phyloP scores from a whole-genome alignment of 306 rosid species.

The Gastrolobium villosum region DNA sequence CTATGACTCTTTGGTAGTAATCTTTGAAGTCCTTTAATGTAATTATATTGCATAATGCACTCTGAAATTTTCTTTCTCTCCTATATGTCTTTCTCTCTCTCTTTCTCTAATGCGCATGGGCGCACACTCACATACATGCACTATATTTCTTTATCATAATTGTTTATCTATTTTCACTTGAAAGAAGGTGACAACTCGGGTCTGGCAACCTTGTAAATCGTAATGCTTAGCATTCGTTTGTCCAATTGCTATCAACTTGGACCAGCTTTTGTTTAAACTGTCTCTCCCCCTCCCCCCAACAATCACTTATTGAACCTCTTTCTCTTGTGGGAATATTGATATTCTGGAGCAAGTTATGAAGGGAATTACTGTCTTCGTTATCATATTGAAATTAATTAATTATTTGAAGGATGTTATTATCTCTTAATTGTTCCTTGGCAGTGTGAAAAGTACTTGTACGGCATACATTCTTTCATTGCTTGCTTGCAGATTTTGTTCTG shows the following conservation, averaged over 20 bases:
- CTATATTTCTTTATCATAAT: background rate
- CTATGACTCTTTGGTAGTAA: slow-evolving; percentile 6
- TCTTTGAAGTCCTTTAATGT: slow-evolving; percentile 34
- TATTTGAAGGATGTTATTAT: slow-evolving; percentile 28
- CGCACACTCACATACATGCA: background rate
- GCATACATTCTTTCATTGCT: slow-evolving; percentile 27
- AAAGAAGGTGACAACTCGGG: background rate
- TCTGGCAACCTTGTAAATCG: background rate
- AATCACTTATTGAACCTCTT: slow-evolving; percentile 12
- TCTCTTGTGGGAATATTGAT: slow-evolving; percentile 24
- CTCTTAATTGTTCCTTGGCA: slow-evolving; percentile 26
- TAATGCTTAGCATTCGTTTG: slow-evolving; percentile 17
- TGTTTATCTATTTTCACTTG: slow-evolving; percentile 11
- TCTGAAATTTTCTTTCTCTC: slow-evolving; percentile 8
- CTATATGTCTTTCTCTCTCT: background rate
- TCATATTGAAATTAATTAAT: slow-evolving; percentile 25
- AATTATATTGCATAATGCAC: slow-evolving; percentile 6
- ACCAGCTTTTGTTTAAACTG: background rate
- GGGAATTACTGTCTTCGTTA: slow-evolving; percentile 30
- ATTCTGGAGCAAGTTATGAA: slow-evolving; percentile 39
- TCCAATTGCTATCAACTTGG: slow-evolving; percentile 16
- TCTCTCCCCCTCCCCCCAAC: background rate
- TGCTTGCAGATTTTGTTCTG: slow-evolving; percentile 27
- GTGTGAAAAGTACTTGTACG: slow-evolving; percentile 30
- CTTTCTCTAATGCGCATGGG: too few relatives aligned